A percentile compares a stretch with the other conserved stretches of the same genome.
phyloP scores from a whole-genome alignment of 2,329 filamentous ascomycete species.

The Scedosporium apiospermum region DNA sequence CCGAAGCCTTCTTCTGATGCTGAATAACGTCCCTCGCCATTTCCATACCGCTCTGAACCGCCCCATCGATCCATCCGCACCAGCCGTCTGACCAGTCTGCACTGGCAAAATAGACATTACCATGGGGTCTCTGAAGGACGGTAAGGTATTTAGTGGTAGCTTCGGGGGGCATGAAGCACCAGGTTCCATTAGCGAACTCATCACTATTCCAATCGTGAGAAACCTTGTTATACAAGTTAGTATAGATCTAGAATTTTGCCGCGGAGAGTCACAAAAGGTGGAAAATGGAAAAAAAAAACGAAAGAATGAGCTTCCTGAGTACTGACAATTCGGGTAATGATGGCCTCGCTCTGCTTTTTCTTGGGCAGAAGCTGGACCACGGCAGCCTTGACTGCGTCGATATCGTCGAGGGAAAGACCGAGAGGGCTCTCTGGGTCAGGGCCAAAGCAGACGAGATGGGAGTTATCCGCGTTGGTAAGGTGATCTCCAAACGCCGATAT shows the following conservation, averaged over 20 bases:
- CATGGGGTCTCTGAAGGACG: constrained; percentile 3
- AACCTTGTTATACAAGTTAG: too few relatives aligned
- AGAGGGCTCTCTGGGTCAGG: not conserved
- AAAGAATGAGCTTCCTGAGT: too few relatives aligned
- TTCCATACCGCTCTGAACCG: constrained; percentile 12
- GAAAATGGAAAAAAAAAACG: too few relatives aligned
- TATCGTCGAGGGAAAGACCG: not conserved
- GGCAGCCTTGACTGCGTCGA: not conserved
- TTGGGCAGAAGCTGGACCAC: not conserved
- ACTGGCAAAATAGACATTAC: constrained; percentile 13
- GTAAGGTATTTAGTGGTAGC: not conserved
- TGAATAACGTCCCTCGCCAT: too few relatives aligned
- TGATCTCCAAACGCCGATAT: not conserved
- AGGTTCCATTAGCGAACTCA: not conserved
- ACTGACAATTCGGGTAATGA: not conserved
- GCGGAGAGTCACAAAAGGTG: too few relatives aligned
- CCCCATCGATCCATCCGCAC: constrained; percentile 15
- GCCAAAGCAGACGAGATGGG: not conserved
- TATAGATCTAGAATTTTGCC: too few relatives aligned
- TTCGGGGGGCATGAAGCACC: not conserved
- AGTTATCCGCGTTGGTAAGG: not conserved
- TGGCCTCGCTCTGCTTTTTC: not conserved
- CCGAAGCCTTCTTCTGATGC: too few relatives aligned
- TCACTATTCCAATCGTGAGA: not conserved
- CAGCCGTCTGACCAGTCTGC: constrained; percentile 15